Percentiles rank a stretch among this genome's conserved stretches.
Evolutionary conservation across 192 early-diverging fungal species (phyloP).

Genomic region (Backusella tuberculispora): DNA sequence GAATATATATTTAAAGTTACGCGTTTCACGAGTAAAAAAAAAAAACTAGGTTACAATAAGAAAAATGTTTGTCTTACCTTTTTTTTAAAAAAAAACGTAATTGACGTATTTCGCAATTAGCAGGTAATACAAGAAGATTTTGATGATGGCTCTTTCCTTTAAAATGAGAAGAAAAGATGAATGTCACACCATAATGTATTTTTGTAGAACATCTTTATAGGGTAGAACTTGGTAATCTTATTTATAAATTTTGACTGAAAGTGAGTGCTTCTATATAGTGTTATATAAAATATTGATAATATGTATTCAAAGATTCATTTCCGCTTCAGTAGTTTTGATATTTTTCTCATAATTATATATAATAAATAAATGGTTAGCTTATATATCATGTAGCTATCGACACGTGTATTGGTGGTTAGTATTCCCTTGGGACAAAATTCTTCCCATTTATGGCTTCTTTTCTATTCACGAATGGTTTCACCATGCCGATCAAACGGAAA

Average conservation of each 20-base stretch:
- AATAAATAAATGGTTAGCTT: too few species aligned
- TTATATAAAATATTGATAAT: background rate
- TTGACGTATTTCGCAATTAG: background rate
- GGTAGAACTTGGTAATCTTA: background rate
- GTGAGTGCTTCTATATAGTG: too few species aligned
- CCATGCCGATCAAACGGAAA: too few species aligned
- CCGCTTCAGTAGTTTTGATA: too few species aligned
- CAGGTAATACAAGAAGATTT: background rate
- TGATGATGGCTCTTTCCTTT: background rate
- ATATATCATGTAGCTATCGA: too few species aligned
- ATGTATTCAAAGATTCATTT: too few species aligned
- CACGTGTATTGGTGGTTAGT: too few species aligned
- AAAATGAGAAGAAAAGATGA: too few species aligned
- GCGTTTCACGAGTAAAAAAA: background rate
- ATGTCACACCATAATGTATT: background rate
- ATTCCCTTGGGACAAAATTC: too few species aligned
- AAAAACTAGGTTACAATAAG: background rate
- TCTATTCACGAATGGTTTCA: too few species aligned
- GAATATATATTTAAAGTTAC: background rate
- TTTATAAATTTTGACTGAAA: background rate
- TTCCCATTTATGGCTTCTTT: too few species aligned
- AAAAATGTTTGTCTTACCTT: background rate
- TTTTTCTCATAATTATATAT: too few species aligned
- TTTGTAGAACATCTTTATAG: constrained; percentile 3
- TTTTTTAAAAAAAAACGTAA: background rate